Evolutionary conservation across 805 yeast species (phyloP), one percentile per base, ranked within the genome.

Genomic region (Schwanniomyces yamadae): DNA sequence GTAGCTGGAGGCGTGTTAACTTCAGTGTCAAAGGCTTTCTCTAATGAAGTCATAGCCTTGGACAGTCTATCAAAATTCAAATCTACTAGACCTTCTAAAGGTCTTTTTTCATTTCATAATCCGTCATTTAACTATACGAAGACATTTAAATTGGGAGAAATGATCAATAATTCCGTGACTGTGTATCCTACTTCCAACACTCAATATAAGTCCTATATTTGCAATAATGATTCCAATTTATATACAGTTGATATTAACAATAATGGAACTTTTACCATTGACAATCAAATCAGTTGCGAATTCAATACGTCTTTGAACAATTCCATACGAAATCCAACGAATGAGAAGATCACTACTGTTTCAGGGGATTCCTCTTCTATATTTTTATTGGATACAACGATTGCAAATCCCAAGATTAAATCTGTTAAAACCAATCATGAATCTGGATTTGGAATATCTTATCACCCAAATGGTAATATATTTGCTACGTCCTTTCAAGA

Each of bases 401-500:
- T 59, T 27, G 34, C 42, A 5, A 41, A 43, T 14, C 46, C 56
- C n/a, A 55, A 55, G 14, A 48, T 60, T 9, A 55, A 59, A 31
- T 62, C 76, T 2, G 67, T 78, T 34, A 69, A 66, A 37, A 80
- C 91, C 0, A 57, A 66, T 2, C 80, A 83, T 39, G 95, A 85
- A 47, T 76, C 83, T 30, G 96, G 96, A 2, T 86, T 89, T 53
- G 89, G 95, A 4, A 79, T 86, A 0, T 76, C 84, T 19, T 89
- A 82, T 63, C 81, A 82, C 41, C 75, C 82, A n/a, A 80, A 86
- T 29, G 95, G 91, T 14, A 48, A 70, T 34, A 71, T 79, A 43
- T 84, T 90, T 54, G 80, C 93, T 1, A 79, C 85, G 0, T 81
- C 89, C 16, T 88, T 88, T 56, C 96, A 90, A 59, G 89, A 85